Percentiles rank a stretch among this genome's conserved stretches.
phyloP scores from a whole-genome alignment of 116 monocot species.

The Cymodocea nodosa region DNA sequence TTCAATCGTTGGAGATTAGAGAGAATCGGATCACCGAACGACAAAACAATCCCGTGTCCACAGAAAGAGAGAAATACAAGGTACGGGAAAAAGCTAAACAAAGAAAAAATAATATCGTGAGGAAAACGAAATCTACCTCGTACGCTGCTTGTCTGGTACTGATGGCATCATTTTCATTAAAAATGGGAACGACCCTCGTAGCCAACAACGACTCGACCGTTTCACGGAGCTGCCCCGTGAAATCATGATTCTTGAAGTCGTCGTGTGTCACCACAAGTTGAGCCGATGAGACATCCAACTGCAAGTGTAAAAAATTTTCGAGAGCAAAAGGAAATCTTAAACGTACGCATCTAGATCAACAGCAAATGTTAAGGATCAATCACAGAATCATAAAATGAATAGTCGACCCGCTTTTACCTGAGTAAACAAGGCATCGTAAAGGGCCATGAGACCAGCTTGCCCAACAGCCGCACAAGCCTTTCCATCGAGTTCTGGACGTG shows the following conservation, averaged over 20 bases:
- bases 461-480: constrained; percentile 95
- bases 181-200: constrained; percentile 69
- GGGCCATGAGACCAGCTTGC: constrained; percentile 90
- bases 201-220: constrained; percentile 68
- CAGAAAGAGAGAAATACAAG: too few species aligned
- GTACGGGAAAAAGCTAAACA: too few species aligned
- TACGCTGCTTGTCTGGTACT: constrained; percentile 88
- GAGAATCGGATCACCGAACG: too few species aligned
- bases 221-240: constrained; percentile 67
- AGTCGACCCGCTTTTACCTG: constrained; percentile 27
- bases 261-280: constrained; percentile 91
- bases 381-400: not conserved
- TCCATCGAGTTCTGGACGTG: constrained; percentile 77
- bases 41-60: too few species aligned
- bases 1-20: too few species aligned
- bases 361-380: not conserved
- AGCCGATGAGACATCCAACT: constrained; percentile 85
- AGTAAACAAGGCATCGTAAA: constrained; percentile 81
- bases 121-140: constrained; percentile 60
- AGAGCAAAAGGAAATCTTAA: not conserved
- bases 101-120: too few species aligned
- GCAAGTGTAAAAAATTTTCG: constrained; percentile 11
- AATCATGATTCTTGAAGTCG: constrained; percentile 70
- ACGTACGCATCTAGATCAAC: not conserved
- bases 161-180: constrained; percentile 98